Evolutionary conservation across 306 rosid genomes (phyloP).

Genomic region (Vigna radiata): DNA sequence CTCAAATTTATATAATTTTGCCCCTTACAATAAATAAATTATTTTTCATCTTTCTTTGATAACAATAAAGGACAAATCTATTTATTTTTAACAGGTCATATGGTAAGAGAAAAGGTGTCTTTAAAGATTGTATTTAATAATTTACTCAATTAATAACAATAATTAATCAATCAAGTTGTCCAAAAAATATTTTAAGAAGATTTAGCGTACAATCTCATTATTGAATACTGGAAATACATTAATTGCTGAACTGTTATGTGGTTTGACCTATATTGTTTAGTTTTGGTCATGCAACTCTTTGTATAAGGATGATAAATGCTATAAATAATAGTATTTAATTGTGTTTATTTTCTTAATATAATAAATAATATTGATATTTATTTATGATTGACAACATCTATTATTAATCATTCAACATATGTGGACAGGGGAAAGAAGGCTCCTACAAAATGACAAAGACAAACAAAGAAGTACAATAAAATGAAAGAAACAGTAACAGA

Average conservation of each 20-base stretch:
- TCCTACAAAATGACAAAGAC: constrained; percentile 20
- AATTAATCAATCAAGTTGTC: too few species aligned
- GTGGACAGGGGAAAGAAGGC: background rate
- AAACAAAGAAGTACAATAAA: background rate
- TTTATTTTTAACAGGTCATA: too few species aligned
- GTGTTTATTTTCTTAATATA: background rate
- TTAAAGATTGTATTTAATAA: background rate
- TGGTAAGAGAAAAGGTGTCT: too few species aligned
- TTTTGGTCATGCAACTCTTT: too few species aligned
- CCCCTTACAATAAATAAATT: too few species aligned
- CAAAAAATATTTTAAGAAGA: background rate
- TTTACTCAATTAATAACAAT: background rate
- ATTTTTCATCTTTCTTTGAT: background rate
- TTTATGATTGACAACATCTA: background rate
- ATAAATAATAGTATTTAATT: background rate
- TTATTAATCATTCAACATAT: background rate
- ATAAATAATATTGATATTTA: background rate
- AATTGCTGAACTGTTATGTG: background rate
- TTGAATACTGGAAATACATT: background rate
- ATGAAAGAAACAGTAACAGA: constrained; percentile 1
- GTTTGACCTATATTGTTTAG: background rate
- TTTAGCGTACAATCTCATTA: background rate
- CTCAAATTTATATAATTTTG: too few species aligned
- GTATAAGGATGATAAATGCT: background rate
- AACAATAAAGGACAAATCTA: background rate